Evolutionary conservation across 2,329 filamentous ascomycete genomes (phyloP).

Genomic region (Ceratocystis albifundus): DNA sequence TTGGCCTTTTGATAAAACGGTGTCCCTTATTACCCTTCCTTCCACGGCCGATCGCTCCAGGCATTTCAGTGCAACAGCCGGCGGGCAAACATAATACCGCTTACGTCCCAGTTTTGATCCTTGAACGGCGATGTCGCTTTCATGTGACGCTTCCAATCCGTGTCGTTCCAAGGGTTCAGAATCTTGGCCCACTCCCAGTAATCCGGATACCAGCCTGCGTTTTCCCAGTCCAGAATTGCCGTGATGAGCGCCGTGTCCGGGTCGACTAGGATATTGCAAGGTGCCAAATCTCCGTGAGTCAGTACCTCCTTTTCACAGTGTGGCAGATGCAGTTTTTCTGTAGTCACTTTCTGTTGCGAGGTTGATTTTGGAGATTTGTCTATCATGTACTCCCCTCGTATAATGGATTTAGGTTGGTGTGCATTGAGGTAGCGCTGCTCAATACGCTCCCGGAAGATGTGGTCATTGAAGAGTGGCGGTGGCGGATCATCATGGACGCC

Average conservation of each 20-base stretch:
- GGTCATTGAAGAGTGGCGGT: constrained; percentile 6
- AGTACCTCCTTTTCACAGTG: constrained; percentile 29
- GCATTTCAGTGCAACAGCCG: not conserved
- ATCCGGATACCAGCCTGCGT: constrained; percentile 30
- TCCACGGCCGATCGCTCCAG: too few species aligned
- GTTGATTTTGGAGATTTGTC: too few species aligned
- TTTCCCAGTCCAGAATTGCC: constrained; percentile 51
- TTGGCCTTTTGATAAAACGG: too few species aligned
- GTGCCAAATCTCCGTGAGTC: constrained; percentile 30
- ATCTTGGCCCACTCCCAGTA: constrained; percentile 31
- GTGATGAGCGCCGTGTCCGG: constrained; percentile 34
- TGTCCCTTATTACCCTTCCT: too few species aligned
- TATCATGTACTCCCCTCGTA: too few species aligned
- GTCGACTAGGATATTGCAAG: constrained; percentile 30
- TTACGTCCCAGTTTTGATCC: constrained; percentile 1
- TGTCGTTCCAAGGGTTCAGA: constrained; percentile 12
- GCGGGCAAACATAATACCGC: not conserved
- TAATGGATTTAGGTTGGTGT: not conserved
- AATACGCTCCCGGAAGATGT: not conserved
- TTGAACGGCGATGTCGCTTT: constrained; percentile 11
- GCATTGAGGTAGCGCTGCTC: constrained; percentile 23
- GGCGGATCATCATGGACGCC: constrained; percentile 8
- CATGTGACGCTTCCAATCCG: constrained; percentile 15
- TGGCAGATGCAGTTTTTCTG: not conserved
- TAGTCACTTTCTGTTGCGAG: not conserved